Conservation (phyloP, 2,329 filamentous ascomycete species). For the Cytospora schulzeri region DNA sequence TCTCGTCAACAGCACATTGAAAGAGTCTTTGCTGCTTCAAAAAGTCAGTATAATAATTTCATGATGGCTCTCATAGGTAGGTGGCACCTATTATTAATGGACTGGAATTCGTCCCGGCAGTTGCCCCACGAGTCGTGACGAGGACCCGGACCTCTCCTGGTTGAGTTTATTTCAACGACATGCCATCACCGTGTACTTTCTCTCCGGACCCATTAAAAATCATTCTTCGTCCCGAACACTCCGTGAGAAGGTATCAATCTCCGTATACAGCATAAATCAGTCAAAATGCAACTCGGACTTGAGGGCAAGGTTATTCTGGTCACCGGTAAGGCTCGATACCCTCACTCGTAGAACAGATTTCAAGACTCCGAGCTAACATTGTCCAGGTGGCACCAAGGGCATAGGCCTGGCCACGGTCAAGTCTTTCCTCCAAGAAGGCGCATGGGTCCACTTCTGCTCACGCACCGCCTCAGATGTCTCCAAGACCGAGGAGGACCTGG, state of each 20-base stretch:
- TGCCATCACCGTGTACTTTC: background rate
- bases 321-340: conserved; percentile 32
- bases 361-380: conserved; percentile 1
- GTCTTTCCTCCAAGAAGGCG: conserved; percentile 30
- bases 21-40: background rate
- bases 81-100: background rate
- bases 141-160: background rate
- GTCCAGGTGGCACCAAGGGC: conserved; percentile 27
- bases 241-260: background rate
- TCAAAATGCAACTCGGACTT: conserved; percentile 38
- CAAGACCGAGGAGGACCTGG: conserved; percentile 12
- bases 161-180: conserved; percentile 13
- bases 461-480: conserved; percentile 28
- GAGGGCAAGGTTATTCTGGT: conserved; percentile 39
- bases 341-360: background rate
- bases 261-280: background rate
- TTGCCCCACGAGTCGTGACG: background rate
- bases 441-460: conserved; percentile 31
- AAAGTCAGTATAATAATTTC: background rate
- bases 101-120: background rate
- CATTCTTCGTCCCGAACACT: background rate
- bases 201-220: too few relatives aligned
- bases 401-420: conserved; percentile 30
- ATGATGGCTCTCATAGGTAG: background rate
- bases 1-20: background rate